Evolutionary conservation across 2,329 filamentous ascomycete genomes (phyloP).

Genomic region (Fusarium sp.): DNA sequence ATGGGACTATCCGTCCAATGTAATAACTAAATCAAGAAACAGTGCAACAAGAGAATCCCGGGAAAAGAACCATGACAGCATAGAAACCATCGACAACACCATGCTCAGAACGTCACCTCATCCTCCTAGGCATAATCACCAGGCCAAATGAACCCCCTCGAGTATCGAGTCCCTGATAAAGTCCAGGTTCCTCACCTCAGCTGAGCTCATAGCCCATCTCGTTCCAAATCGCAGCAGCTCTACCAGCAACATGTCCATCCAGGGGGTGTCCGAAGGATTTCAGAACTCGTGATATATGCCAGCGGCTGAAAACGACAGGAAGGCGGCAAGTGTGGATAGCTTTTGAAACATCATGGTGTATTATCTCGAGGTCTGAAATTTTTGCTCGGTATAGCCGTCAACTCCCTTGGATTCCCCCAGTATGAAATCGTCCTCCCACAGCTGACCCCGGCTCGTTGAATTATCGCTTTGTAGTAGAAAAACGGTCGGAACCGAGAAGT

Average conservation of each 20-base stretch:
- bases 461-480: constrained; percentile 30
- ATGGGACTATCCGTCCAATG: constrained; percentile 11
- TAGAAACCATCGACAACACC: constrained; percentile 4
- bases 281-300: background rate
- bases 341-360: constrained; percentile 51
- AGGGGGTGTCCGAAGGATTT: background rate
- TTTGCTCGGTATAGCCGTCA: constrained; percentile 48
- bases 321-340: constrained; percentile 9
- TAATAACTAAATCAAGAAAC: constrained; percentile 16
- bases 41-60: constrained; percentile 11
- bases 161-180: background rate
- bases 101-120: background rate
- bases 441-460: constrained; percentile 32
- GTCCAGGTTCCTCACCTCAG: background rate
- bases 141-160: background rate
- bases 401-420: constrained; percentile 42
- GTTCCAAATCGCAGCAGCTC: background rate
- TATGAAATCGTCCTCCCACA: constrained; percentile 36
- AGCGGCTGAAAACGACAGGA: background rate
- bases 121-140: background rate
- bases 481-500: constrained; percentile 31
- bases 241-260: background rate
- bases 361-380: constrained; percentile 50
- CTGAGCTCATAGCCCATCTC: background rate
- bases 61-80: constrained; percentile 4